Conservation (phyloP, 805 yeast genomes). For the Torulaspora quercuum region DNA sequence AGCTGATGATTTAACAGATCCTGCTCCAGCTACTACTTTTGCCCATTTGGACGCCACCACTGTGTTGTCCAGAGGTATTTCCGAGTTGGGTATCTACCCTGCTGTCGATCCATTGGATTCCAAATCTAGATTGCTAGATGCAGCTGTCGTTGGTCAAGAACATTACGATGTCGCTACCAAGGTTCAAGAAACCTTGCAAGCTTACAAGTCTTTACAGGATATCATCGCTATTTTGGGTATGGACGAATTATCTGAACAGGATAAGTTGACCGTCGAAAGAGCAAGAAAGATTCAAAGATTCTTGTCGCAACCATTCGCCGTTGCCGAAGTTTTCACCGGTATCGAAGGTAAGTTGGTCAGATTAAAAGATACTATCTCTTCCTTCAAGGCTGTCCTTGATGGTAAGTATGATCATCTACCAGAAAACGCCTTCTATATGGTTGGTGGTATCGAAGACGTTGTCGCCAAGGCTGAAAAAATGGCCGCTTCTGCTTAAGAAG, state of each 20-base stretch:
- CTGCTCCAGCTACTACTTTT: conserved; percentile 99
- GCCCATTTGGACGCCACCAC: conserved; percentile 99
- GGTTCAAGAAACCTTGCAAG: conserved; percentile 98
- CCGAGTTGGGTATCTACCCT: conserved; percentile 99
- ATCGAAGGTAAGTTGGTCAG: conserved; percentile 96
- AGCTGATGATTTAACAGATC: conserved; percentile 99
- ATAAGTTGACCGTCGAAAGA: conserved; percentile 99
- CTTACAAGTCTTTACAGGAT: conserved; percentile 99
- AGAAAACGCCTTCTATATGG: conserved; percentile 99
- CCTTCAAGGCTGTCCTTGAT: conserved; percentile 94
- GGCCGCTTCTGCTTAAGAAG: conserved; percentile 77
- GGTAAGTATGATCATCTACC: conserved; percentile 99
- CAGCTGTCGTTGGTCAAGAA: conserved; percentile 96
- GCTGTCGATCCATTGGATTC: conserved; percentile 99
- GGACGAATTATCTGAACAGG: conserved; percentile 99
- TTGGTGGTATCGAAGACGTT: conserved; percentile 99
- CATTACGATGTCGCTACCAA: conserved; percentile 92
- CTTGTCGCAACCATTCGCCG: conserved; percentile 99
- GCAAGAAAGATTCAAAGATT: conserved; percentile 99
- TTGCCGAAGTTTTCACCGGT: conserved; percentile 99
- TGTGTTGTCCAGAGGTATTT: conserved; percentile 98
- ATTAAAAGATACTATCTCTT: conserved; percentile 88
- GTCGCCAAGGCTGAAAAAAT: conserved; percentile 98
- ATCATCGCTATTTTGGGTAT: conserved; percentile 99
- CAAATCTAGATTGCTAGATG: conserved; percentile 97